Evolutionary conservation across 2,329 filamentous ascomycete species (phyloP).

Genomic region (Cladosporium sp.): DNA sequence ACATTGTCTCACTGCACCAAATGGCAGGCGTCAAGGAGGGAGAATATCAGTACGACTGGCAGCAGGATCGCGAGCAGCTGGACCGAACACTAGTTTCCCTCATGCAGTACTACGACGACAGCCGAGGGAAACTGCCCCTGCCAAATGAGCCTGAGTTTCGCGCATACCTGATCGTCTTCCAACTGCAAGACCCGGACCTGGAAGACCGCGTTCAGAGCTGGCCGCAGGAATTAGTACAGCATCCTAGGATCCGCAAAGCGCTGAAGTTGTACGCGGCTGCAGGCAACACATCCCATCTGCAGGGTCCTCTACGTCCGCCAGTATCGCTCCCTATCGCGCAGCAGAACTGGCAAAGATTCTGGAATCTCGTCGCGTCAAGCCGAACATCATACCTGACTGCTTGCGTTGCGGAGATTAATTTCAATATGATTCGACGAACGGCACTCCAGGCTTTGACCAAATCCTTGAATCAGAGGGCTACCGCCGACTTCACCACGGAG

Average conservation of each 20-base stretch:
- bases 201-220: conserved; percentile 54
- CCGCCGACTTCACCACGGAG: conserved; percentile 51
- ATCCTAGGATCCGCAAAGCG: conserved; percentile 50
- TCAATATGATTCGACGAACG: conserved; percentile 52
- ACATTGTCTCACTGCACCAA: conserved; percentile 56
- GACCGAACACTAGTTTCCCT: conserved; percentile 57
- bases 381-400: conserved; percentile 56
- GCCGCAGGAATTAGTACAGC: conserved; percentile 44
- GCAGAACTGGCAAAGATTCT: conserved; percentile 54
- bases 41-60: conserved; percentile 46
- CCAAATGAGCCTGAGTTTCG: conserved; percentile 58
- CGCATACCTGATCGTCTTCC: conserved; percentile 55
- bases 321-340: conserved; percentile 48
- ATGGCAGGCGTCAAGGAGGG: conserved; percentile 47
- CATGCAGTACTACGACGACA: conserved; percentile 56
- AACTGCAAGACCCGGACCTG: conserved; percentile 49
- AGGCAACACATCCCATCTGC: conserved; percentile 46
- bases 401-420: conserved; percentile 58
- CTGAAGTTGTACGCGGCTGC: conserved; percentile 52
- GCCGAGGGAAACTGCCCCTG: conserved; percentile 43
- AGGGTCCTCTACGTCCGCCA: conserved; percentile 46
- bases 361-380: conserved; percentile 49
- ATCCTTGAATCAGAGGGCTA: conserved; percentile 23
- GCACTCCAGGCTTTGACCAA: conserved; percentile 49
- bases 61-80: conserved; percentile 59